Evolutionary conservation across 23 red algal genomes (phyloP).

Genomic region (Porphyridium purpureum): DNA sequence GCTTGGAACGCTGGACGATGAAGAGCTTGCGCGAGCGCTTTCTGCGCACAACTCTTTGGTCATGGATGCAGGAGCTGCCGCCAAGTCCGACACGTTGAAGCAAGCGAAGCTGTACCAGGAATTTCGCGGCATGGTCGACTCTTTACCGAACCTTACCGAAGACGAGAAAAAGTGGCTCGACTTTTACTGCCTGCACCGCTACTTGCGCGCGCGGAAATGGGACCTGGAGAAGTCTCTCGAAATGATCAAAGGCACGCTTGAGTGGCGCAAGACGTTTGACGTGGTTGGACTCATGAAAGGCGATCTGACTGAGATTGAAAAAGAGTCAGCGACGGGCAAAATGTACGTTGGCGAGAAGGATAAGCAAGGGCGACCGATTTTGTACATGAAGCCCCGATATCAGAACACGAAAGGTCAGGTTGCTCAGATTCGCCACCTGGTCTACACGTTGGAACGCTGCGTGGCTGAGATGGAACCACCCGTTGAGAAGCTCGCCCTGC

Average conservation of each 20-base stretch:
- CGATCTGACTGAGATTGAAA: neutral
- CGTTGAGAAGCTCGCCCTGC: slow-evolving; percentile 20
- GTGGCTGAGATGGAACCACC: slow-evolving; percentile 2
- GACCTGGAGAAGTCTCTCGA: slow-evolving; percentile 13
- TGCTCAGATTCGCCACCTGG: slow-evolving; percentile 23
- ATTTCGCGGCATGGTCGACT: neutral
- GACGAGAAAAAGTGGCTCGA: slow-evolving; percentile 6
- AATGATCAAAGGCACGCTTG: slow-evolving; percentile 7
- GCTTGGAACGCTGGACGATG: too few species aligned
- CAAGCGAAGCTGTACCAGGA: neutral
- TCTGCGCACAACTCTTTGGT: too few species aligned
- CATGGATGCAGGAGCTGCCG: too few species aligned
- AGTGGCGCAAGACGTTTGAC: slow-evolving; percentile 22
- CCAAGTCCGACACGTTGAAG: too few species aligned
- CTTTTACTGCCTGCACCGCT: slow-evolving; percentile 20
- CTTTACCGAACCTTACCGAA: neutral
- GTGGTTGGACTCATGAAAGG: slow-evolving; percentile 18
- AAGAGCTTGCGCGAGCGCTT: too few species aligned
- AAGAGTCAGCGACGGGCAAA: slow-evolving; percentile 25
- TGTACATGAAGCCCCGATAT: slow-evolving; percentile 23
- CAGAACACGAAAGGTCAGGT: slow-evolving; percentile 26
- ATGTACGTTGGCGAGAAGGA: slow-evolving; percentile 21
- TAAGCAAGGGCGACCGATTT: slow-evolving; percentile 6
- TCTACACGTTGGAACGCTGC: slow-evolving; percentile 36
- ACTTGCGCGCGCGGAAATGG: slow-evolving; percentile 20